phyloP scores from a whole-genome alignment of 2,329 filamentous ascomycete genomes.

The Phialophora tarda region DNA sequence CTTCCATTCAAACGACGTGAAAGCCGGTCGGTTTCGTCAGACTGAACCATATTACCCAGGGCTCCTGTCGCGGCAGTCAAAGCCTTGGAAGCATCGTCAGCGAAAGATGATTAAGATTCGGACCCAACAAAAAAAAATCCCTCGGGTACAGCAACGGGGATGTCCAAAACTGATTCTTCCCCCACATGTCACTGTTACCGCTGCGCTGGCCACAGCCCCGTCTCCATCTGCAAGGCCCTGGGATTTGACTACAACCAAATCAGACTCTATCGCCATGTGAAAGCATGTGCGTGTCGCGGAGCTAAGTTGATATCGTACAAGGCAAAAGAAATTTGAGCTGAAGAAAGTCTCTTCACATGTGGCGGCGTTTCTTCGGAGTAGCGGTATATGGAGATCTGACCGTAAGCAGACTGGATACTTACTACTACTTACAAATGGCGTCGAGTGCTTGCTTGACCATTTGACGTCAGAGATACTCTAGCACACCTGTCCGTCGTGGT shows the following conservation, averaged over 20 bases:
- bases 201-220: background rate
- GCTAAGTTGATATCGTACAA: background rate
- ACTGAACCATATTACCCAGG: background rate
- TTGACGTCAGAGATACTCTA: constrained; percentile 8
- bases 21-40: background rate
- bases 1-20: background rate
- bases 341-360: constrained; percentile 12
- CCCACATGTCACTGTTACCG: constrained; percentile 2
- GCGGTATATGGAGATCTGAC: background rate
- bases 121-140: constrained; percentile 10
- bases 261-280: background rate
- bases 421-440: background rate
- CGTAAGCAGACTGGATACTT: background rate
- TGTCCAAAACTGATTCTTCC: background rate
- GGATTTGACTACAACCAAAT: background rate
- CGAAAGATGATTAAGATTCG: constrained; percentile 1
- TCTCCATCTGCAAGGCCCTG: background rate
- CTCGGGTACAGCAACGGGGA: too few species aligned
- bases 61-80: background rate
- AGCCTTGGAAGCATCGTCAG: background rate
- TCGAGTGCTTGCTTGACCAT: background rate
- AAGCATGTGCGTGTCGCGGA: constrained; percentile 11
- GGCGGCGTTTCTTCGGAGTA: constrained; percentile 16
- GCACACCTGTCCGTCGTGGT: background rate
- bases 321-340: background rate